phyloP scores from a whole-genome alignment of 352 stramenopile species.

The Salisapilia sapeloensis region DNA sequence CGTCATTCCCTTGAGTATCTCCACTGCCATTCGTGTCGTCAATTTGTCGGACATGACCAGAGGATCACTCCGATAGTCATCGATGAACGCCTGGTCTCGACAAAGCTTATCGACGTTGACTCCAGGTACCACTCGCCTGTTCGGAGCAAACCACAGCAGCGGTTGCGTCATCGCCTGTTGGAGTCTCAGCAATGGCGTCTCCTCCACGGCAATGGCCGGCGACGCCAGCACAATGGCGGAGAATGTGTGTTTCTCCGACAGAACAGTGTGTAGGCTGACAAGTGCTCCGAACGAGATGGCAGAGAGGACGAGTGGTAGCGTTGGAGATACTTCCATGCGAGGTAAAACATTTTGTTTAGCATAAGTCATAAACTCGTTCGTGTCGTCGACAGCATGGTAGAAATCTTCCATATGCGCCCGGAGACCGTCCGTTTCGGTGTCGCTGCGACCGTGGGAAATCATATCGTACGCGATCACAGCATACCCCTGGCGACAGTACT shows the following conservation, averaged over 20 bases:
- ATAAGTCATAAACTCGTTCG: slow-evolving; percentile 20
- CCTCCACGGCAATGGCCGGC: slow-evolving; percentile 14
- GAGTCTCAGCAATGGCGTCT: slow-evolving; percentile 15
- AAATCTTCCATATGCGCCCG: slow-evolving; percentile 18
- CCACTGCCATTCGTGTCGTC: slow-evolving; percentile 21
- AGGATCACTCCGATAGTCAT: slow-evolving; percentile 16
- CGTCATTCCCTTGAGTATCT: slow-evolving; percentile 16
- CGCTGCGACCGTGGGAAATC: slow-evolving; percentile 5
- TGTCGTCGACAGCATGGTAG: slow-evolving; percentile 21
- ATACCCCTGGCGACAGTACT: slow-evolving; percentile 1
- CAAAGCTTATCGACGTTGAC: slow-evolving; percentile 12
- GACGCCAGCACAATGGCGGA: slow-evolving; percentile 14
- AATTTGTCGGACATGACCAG: slow-evolving; percentile 17
- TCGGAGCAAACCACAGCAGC: slow-evolving; percentile 13
- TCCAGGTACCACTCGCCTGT: slow-evolving; percentile 16
- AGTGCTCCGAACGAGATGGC: slow-evolving; percentile 19
- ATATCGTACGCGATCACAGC: slow-evolving; percentile 7
- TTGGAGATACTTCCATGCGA: slow-evolving; percentile 6
- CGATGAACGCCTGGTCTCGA: slow-evolving; percentile 15
- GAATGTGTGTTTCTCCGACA: slow-evolving; percentile 19
- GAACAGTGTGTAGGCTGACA: slow-evolving; percentile 17
- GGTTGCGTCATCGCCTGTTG: slow-evolving; percentile 13
- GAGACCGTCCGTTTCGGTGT: slow-evolving; percentile 3
- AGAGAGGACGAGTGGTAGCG: slow-evolving; percentile 15
- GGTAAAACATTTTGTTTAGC: slow-evolving; percentile 10